Evolutionary conservation across 805 yeast genomes (phyloP).

Genomic region (Metschnikowia dekortorum): DNA sequence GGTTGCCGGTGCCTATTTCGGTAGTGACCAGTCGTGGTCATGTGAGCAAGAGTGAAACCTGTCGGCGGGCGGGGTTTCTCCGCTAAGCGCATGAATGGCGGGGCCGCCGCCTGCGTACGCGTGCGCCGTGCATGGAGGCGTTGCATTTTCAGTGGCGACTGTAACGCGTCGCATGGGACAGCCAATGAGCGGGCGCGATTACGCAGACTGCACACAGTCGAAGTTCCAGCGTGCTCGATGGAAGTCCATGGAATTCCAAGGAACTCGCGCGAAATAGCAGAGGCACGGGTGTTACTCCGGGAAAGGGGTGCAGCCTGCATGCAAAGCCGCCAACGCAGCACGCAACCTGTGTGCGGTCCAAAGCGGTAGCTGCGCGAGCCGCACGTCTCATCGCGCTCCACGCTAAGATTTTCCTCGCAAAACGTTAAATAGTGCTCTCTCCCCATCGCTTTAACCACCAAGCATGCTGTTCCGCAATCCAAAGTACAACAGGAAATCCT

Average conservation of each 20-base stretch:
- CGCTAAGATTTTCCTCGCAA: conserved; percentile 1
- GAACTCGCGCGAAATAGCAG: neutral
- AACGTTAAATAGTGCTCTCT: conserved; percentile 8
- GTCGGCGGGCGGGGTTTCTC: no score
- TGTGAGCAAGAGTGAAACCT: no score
- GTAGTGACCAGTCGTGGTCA: no score
- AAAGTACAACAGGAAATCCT: conserved; percentile 24
- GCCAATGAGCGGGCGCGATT: neutral
- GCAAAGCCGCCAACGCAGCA: neutral
- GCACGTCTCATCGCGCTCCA: conserved; percentile 18
- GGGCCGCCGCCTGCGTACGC: no score
- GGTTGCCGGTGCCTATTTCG: no score
- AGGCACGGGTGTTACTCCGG: neutral
- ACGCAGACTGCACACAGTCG: neutral
- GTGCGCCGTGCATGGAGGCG: neutral
- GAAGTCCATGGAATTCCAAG: neutral
- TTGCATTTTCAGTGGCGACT: neutral
- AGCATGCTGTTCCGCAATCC: conserved; percentile 16
- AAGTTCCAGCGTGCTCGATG: neutral
- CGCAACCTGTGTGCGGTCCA: neutral
- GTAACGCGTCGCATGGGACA: neutral
- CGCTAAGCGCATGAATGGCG: no score
- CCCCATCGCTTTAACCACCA: neutral
- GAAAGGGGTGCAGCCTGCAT: neutral
- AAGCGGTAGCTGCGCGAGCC: conserved; percentile 10